Base-by-base conservation (phyloP, 768 basidiomycete species). In the Lactarius quietus region DNA sequence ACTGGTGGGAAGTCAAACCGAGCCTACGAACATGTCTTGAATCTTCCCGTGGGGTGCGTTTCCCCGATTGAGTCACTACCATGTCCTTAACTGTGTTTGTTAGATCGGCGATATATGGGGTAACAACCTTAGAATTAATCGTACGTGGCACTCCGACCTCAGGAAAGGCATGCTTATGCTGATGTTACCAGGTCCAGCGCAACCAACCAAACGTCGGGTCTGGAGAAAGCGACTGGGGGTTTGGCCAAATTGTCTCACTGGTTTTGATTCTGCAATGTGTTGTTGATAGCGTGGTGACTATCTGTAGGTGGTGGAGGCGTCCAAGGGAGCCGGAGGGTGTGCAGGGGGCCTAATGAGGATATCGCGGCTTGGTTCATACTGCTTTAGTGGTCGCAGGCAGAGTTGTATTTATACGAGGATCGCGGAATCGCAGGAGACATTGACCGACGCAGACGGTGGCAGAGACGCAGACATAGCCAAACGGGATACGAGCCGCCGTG, bases 191-290 rank as follows among this genome's bases (percentile, higher is more conserved):
- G 65, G 60, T 66, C 38, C 48, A 43, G 31, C 48, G 31, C 31
- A 66, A 66, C 28, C 45, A 31, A 8, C 20, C 2, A n/a, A 35
- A 57, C 31, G 61, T 62, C 29, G 26, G 57, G 26, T 17, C 55
- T 35, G 65, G 65, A 8, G 60, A 66, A 57, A 23, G 29, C 9
- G 18, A 1, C 12, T 66, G 60, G 60, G 60, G 60, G 17, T 66
- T 66, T 45, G 65, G 60, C 14, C 65, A 66, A 57, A 62, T 66
- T 26, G 36, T 62, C 18, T 6, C 65, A 8, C 12, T 65, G 1
- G 23, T 56, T 43, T 39, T 65, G 28, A 36, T 52, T 38, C 17
- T 62, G 6, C 55, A 53, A 23, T 57, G 23, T 43, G 6, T 66
- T 6, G 17, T 66, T 29, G 60, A 62, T 23, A n/a, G 57, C 6